Conservation (phyloP, 257 asterid genomes). For the Vinca minor region DNA sequence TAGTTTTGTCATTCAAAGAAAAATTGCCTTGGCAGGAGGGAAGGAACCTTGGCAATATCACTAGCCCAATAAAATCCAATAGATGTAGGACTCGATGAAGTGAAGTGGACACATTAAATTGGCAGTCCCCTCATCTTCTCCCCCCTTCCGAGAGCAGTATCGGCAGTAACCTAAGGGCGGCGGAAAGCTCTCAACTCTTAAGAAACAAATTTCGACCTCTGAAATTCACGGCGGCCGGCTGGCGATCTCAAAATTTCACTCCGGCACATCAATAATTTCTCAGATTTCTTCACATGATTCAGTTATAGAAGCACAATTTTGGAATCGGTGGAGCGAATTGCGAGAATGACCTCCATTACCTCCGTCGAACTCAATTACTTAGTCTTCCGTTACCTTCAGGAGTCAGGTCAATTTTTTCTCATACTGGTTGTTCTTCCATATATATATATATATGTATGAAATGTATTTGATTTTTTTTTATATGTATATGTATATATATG, state of each 20-base stretch:
- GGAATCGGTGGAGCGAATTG: slow-evolving; percentile 2
- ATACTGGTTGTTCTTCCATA: too few relatives aligned
- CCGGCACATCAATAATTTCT: not conserved
- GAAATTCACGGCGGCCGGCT: not conserved
- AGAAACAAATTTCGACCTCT: not conserved
- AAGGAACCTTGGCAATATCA: too few relatives aligned
- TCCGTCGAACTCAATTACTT: slow-evolving; percentile 34
- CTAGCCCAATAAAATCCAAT: too few relatives aligned
- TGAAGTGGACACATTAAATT: too few relatives aligned
- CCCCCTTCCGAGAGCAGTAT: too few relatives aligned
- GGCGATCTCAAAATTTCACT: not conserved
- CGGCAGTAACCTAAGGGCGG: not conserved
- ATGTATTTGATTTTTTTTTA: not conserved
- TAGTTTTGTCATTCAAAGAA: too few relatives aligned
- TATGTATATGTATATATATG: too few relatives aligned
- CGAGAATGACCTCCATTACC: slow-evolving; percentile 27
- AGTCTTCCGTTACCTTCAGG: slow-evolving; percentile 37
- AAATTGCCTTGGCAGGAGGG: too few relatives aligned
- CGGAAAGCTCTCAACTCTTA: not conserved
- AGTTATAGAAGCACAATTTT: slow-evolving; percentile 4
- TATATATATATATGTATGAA: not conserved
- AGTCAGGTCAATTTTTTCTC: slow-evolving; percentile 30
- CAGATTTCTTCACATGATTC: not conserved
- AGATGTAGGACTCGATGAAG: too few relatives aligned
- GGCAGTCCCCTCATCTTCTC: too few relatives aligned